Conservation (phyloP, 225 moss, liverwort and hornwort genomes). For the Rhytidiadelphus loreus region DNA sequence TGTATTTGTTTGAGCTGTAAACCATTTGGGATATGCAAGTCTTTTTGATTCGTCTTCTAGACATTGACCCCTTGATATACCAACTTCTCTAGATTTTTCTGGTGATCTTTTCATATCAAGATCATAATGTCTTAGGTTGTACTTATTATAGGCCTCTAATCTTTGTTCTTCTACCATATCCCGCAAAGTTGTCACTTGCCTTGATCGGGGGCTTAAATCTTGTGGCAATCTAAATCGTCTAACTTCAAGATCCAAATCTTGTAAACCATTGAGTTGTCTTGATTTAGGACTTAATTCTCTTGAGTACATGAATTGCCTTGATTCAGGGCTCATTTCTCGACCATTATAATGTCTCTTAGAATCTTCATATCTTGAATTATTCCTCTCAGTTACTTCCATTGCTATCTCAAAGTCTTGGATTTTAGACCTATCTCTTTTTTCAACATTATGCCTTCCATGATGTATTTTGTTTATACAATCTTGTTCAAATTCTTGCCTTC, state of each 20-base stretch:
- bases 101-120: background rate
- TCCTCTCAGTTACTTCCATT: background rate
- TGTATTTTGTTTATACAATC: background rate
- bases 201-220: background rate
- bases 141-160: background rate
- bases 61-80: background rate
- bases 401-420: background rate
- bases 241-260: background rate
- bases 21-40: constrained; percentile 24
- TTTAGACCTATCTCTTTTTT: background rate
- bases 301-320: background rate
- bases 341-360: background rate
- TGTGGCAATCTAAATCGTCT: background rate
- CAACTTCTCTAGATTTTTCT: background rate
- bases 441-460: background rate
- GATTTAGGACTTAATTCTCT: background rate
- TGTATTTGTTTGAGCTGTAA: constrained; percentile 1
- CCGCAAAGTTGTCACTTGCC: background rate
- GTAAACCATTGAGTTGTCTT: background rate
- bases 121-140: background rate
- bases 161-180: background rate
- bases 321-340: background rate
- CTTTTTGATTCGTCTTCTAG: background rate
- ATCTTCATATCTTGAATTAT: background rate
- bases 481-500: background rate